Evolutionary conservation across 164 flowering plant species (phyloP).

Genomic region (Berberis thunbergii): DNA sequence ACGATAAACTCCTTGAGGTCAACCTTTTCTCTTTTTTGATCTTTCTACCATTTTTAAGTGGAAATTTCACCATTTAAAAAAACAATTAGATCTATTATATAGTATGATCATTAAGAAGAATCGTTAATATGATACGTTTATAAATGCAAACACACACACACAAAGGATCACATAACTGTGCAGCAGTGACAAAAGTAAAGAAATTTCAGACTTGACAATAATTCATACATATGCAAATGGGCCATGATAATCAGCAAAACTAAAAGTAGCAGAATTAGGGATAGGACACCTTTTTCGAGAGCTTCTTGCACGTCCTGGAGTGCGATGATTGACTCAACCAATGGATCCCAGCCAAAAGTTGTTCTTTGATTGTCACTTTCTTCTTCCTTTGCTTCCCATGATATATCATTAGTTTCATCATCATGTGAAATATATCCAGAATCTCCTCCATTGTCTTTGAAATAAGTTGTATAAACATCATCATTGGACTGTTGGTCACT

Average conservation of each 20-base stretch:
- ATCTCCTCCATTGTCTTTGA: slow-evolving; percentile 36
- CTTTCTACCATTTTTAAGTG: too few relatives aligned
- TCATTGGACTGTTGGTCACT: slow-evolving; percentile 26
- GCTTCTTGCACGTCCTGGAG: slow-evolving; percentile 62
- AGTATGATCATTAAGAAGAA: too few relatives aligned
- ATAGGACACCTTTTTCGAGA: slow-evolving; percentile 45
- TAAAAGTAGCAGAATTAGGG: neutral
- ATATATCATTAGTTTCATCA: slow-evolving; percentile 27
- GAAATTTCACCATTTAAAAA: too few relatives aligned
- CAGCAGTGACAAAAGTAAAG: too few relatives aligned
- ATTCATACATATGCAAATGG: neutral
- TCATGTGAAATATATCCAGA: slow-evolving; percentile 31
- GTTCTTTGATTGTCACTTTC: slow-evolving; percentile 20
- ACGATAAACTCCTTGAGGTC: too few relatives aligned
- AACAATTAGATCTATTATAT: too few relatives aligned
- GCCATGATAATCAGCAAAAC: neutral
- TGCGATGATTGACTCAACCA: slow-evolving; percentile 35
- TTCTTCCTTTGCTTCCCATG: slow-evolving; percentile 33
- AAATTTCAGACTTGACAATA: neutral
- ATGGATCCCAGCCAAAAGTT: slow-evolving; percentile 38
- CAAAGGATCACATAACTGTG: too few relatives aligned
- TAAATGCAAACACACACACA: too few relatives aligned
- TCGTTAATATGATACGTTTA: too few relatives aligned
- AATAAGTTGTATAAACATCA: slow-evolving; percentile 26
- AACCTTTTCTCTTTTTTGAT: too few relatives aligned